Base-by-base conservation (phyloP, 352 stramenopile genomes). In the Pythium pyrilobum region DNA sequence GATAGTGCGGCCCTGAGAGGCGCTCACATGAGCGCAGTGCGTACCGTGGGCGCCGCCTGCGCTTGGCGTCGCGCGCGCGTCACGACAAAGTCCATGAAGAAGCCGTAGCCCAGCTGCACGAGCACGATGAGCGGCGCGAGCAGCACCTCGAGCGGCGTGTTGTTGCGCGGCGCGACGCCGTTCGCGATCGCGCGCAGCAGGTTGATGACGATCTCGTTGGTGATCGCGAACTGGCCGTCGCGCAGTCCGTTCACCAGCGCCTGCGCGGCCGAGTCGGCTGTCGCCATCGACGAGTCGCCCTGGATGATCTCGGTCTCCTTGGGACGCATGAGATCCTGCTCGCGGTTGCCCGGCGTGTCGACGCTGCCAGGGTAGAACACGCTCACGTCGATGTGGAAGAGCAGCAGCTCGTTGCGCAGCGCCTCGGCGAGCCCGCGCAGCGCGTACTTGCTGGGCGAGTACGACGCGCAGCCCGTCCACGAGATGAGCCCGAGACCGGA, bases 361-460 rank as follows among this genome's bases (percentile, higher is more conserved):
- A 81, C 72, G 38, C 73, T 81, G 20, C 71, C 67, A 18, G 71
- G 57, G 51, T 73, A 77, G 49, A 75, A 78, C 34, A 72, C 52
- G 36, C 56, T 68, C 20, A 81, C 59, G 24, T 62, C 51, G 38
- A 81, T 72, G 32, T 71, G 48, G 61, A 66, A 70, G 36, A 72
- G 42, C 21, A 59, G 38, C 15, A 81, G 31, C 44, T 80, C 71
- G 47, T 83, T 81, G 33, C 69, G 72, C 31, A 86, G 48, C 16
- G 66, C 66, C 50, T 86, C 75, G 21, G 72, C 72, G n/a, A 84
- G 57, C 16, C 72, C 75, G 27, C 75, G 71, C n/a, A 84, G 44
- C 24, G 75, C 72, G 53, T 72, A 84, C 56, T 84, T 86, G 31
- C 61, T 65, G 5, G 61, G 58, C 10, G 59, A 69, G 49, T 84